Percentiles rank a stretch among this genome's conserved stretches.
phyloP scores from a whole-genome alignment of 306 rosid genomes.

The Luffa aegyptiaca region DNA sequence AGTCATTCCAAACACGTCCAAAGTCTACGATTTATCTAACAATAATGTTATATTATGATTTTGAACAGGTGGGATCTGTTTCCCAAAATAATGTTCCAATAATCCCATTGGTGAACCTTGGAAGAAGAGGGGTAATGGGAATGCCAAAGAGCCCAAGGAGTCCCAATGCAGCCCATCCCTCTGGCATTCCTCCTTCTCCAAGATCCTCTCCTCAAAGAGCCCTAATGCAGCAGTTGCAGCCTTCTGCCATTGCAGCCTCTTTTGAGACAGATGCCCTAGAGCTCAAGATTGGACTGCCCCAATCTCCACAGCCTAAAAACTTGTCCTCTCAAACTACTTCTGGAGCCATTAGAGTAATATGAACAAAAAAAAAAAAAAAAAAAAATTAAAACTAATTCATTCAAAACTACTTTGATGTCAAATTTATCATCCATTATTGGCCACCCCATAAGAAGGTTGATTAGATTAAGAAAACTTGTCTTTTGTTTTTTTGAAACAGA shows the following conservation, averaged over 20 bases:
- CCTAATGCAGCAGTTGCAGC: neutral
- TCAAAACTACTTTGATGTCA: neutral
- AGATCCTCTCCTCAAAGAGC: conserved; percentile 8
- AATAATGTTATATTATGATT: too few species aligned
- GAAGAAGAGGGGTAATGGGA: neutral
- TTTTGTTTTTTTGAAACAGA: neutral
- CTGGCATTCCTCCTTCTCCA: conserved; percentile 39
- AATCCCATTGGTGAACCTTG: conserved; percentile 11
- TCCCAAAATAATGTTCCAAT: conserved; percentile 4
- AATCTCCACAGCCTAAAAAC: conserved; percentile 14
- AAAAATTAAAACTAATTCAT: neutral
- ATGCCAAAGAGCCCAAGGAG: conserved; percentile 8
- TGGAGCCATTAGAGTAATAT: conserved; percentile 30
- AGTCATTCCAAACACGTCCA: too few species aligned
- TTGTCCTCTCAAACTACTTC: conserved; percentile 19
- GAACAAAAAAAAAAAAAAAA: neutral
- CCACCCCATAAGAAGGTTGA: neutral
- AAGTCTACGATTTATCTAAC: too few species aligned
- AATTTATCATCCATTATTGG: neutral
- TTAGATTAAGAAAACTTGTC: neutral
- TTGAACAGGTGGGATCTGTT: conserved; percentile 11
- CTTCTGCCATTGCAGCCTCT: neutral
- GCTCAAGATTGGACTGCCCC: conserved; percentile 33
- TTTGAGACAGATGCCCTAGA: conserved; percentile 22
- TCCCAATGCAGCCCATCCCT: conserved; percentile 22